A percentile compares a stretch with the other conserved stretches of the same genome.
These are phyloP conservation scores for Verticillium isaacii DNA, from an alignment of 2,329 filamentous ascomycete genomes.

Conservation along the genomic window DNA sequence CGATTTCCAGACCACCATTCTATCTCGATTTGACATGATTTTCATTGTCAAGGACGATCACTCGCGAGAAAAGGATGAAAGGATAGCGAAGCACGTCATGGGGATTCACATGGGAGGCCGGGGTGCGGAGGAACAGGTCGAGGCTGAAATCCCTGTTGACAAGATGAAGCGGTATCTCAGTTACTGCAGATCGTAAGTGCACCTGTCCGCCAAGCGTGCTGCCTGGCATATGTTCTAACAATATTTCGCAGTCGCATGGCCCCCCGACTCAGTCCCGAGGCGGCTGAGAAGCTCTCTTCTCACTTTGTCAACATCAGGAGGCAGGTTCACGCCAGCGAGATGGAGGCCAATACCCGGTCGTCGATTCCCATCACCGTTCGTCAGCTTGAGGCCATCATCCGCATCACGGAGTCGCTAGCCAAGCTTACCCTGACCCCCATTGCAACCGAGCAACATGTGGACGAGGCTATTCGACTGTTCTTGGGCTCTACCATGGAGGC, in stretches of 20 bases:
- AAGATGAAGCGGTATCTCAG: slow-evolving; percentile 97
- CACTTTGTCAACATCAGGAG: slow-evolving; percentile 96
- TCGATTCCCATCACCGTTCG: slow-evolving; percentile 97
- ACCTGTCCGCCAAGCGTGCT: background rate
- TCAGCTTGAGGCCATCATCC: slow-evolving; percentile 93
- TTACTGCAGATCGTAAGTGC: slow-evolving; percentile 87
- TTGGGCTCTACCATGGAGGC: slow-evolving; percentile 97
- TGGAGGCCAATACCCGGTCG: slow-evolving; percentile 83
- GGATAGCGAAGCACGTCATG: slow-evolving; percentile 95
- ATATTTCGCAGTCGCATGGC: slow-evolving; percentile 67
- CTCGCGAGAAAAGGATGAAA: slow-evolving; percentile 82
- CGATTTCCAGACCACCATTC: slow-evolving; percentile 96
- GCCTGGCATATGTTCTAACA: slow-evolving; percentile 20
- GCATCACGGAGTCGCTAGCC: slow-evolving; percentile 92
- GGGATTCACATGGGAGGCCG: slow-evolving; percentile 91
- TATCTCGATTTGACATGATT: slow-evolving; percentile 99
- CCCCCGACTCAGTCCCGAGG: slow-evolving; percentile 82
- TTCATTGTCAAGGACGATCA: slow-evolving; percentile 98
- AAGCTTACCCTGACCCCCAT: slow-evolving; percentile 84
- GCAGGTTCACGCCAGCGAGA: slow-evolving; percentile 86
- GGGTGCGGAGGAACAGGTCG: slow-evolving; percentile 73
- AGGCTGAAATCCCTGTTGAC: slow-evolving; percentile 87
- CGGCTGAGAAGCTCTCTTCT: slow-evolving; percentile 91
- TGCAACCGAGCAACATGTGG: slow-evolving; percentile 86
- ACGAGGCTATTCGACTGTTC: slow-evolving; percentile 96